phyloP scores from a whole-genome alignment of 805 yeast genomes.

The Clavispora asparagi region DNA sequence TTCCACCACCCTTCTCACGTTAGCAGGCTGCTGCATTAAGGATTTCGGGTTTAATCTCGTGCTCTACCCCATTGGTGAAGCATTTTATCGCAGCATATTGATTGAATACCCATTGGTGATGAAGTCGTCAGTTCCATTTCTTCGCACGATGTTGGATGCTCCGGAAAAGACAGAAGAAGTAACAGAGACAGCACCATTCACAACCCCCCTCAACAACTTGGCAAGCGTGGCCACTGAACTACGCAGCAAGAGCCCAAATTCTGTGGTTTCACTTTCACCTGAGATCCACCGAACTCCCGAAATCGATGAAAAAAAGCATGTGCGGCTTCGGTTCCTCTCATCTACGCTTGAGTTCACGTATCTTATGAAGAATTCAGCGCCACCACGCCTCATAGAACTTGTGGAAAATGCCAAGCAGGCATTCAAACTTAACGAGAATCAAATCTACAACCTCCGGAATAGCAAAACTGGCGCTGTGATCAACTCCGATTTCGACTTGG shows the following conservation, averaged over 20 bases:
- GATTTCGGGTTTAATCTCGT: constrained; percentile 77
- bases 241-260: constrained; percentile 9
- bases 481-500: constrained; percentile 32
- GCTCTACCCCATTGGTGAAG: constrained; percentile 61
- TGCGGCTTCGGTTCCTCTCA: constrained; percentile 46
- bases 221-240: constrained; percentile 33
- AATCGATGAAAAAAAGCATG: constrained; percentile 20
- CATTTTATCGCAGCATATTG: constrained; percentile 55
- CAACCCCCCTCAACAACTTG: constrained; percentile 12
- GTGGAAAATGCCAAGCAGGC: constrained; percentile 71
- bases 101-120: constrained; percentile 62
- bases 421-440: constrained; percentile 40
- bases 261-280: constrained; percentile 7
- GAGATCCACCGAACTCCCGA: constrained; percentile 27
- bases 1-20: constrained; percentile 47
- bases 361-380: constrained; percentile 59
- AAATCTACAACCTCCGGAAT: constrained; percentile 24
- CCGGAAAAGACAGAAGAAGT: background rate
- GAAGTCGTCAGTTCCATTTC: constrained; percentile 31
- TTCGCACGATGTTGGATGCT: background rate
- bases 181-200: background rate
- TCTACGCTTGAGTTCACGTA: constrained; percentile 60
- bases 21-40: constrained; percentile 65
- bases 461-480: constrained; percentile 20
- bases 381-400: constrained; percentile 78